Base-by-base conservation (phyloP, 306 rosid species). In the Fragaria nilgerrensis region DNA sequence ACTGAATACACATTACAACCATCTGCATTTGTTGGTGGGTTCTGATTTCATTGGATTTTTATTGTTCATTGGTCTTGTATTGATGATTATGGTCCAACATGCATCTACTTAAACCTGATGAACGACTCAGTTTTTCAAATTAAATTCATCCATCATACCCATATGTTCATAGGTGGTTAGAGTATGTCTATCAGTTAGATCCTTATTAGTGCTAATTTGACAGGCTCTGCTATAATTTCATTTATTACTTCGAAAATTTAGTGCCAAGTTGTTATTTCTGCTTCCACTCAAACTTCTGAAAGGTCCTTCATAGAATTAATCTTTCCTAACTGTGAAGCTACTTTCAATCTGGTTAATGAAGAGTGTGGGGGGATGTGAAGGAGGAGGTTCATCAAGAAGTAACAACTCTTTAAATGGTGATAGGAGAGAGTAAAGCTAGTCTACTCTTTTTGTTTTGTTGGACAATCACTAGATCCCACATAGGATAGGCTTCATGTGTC, bases 11-110 rank as follows among this genome's bases (percentile, higher is more conserved):
- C 66, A 86, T 79, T 58, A 86, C 87, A 81, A 81, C 84, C 86
- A 72, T 81, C 85, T 84, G 84, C 77, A 79, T 79, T 75, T 78
- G 85, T 93, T 90, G 96, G 95, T 94, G 97, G 91, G 97, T 94
- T 89, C 96, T 87, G 90, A 81, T 87, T 89, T 92, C 91, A 81
- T 84, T 79, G 85, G 77, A 81, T 85, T 80, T 82, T 81, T 70
- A 66, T 70, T 68, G 88, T 85, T 85, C 83, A 77, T 76, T 85
- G 93, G 88, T 85, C 87, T 75, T 76, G 71, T 41, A 74, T 82
- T 88, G 79, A 70, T 80, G 82, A 78, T 71, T 81, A 29, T 80
- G 74, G 50, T 78, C 68, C 66, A 64, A 50, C 77, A 65, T 68
- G 79, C 67, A 36, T 80, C 45, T 77, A 74, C 68, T 44, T 50